Conservation (phyloP, 306 rosid species). For the Gastrolobium bilobum region DNA sequence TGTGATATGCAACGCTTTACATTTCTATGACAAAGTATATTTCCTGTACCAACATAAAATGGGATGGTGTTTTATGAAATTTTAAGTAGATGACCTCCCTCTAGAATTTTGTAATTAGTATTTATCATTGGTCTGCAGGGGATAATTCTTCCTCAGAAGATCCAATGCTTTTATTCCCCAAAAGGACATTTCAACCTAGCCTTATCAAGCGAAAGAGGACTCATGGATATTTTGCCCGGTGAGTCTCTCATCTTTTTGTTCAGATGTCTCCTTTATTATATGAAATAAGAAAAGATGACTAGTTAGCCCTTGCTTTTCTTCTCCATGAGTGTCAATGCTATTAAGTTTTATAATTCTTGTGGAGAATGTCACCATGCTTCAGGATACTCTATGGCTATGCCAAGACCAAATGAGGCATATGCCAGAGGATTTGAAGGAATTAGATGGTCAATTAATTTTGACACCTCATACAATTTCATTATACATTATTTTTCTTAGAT, state of each 20-base stretch:
- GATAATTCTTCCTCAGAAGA: slow-evolving; percentile 68
- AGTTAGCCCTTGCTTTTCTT: slow-evolving; percentile 17
- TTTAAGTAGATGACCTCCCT: slow-evolving; percentile 26
- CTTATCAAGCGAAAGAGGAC: slow-evolving; percentile 79
- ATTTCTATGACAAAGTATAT: slow-evolving; percentile 3
- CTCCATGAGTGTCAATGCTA: neutral
- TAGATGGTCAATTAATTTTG: slow-evolving; percentile 17
- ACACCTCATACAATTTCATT: neutral
- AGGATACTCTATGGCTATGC: neutral
- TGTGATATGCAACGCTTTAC: neutral
- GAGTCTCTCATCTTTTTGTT: slow-evolving; percentile 40
- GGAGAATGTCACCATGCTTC: slow-evolving; percentile 5
- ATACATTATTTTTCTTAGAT: neutral
- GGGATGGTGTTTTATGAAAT: slow-evolving; percentile 17
- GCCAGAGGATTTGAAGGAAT: slow-evolving; percentile 33
- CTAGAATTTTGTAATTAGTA: neutral
- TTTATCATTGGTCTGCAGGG: slow-evolving; percentile 54
- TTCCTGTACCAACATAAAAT: neutral
- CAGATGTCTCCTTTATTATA: neutral
- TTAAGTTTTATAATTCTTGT: slow-evolving; percentile 27
- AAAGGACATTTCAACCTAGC: slow-evolving; percentile 95
- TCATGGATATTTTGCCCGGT: slow-evolving; percentile 97
- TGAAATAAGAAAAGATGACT: slow-evolving; percentile 26
- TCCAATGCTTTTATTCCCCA: slow-evolving; percentile 83
- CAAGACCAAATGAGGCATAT: slow-evolving; percentile 3